These are phyloP conservation scores for Neobulgaria alba DNA, from an alignment of 2,329 filamentous ascomycete genomes.

Conservation along the genomic window DNA sequence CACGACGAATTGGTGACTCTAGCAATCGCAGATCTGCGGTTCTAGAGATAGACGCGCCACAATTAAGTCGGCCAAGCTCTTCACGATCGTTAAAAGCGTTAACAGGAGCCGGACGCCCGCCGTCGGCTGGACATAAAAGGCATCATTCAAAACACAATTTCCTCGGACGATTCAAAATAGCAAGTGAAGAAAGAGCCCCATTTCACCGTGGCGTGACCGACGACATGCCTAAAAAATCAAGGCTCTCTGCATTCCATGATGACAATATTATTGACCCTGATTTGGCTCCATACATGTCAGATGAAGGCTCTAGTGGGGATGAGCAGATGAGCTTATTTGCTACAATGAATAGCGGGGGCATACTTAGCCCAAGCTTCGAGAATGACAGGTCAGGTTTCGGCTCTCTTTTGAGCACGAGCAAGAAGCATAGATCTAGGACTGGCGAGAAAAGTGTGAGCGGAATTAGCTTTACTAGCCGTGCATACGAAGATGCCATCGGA, in stretches of 20 bases:
- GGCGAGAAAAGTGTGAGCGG: slow-evolving; percentile 70
- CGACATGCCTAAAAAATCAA: slow-evolving; percentile 54
- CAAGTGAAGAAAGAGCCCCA: slow-evolving; percentile 72
- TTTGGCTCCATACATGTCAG: slow-evolving; percentile 88
- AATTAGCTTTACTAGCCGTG: slow-evolving; percentile 58
- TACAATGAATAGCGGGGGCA: slow-evolving; percentile 57
- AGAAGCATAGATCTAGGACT: slow-evolving; percentile 62
- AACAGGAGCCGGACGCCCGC: slow-evolving; percentile 54
- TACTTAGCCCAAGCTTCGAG: slow-evolving; percentile 58
- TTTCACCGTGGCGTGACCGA: slow-evolving; percentile 72
- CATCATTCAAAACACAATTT: slow-evolving; percentile 84
- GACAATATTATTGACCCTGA: slow-evolving; percentile 99
- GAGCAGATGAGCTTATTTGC: slow-evolving; percentile 85
- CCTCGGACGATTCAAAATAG: slow-evolving; percentile 63
- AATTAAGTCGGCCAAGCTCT: slow-evolving; percentile 83
- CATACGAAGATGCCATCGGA: slow-evolving; percentile 52
- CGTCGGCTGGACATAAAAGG: slow-evolving; percentile 72
- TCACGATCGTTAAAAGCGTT: slow-evolving; percentile 79
- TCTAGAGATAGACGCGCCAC: slow-evolving; percentile 79
- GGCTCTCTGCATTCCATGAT: slow-evolving; percentile 87
- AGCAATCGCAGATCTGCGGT: slow-evolving; percentile 79
- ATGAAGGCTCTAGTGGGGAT: slow-evolving; percentile 85
- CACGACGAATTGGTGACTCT: slow-evolving; percentile 60
- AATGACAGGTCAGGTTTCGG: slow-evolving; percentile 64
- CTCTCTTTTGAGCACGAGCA: slow-evolving; percentile 61